These are phyloP conservation scores for Dissophora ornata DNA, from an alignment of 192 early-diverging fungal genomes.

Conservation along the genomic window DNA sequence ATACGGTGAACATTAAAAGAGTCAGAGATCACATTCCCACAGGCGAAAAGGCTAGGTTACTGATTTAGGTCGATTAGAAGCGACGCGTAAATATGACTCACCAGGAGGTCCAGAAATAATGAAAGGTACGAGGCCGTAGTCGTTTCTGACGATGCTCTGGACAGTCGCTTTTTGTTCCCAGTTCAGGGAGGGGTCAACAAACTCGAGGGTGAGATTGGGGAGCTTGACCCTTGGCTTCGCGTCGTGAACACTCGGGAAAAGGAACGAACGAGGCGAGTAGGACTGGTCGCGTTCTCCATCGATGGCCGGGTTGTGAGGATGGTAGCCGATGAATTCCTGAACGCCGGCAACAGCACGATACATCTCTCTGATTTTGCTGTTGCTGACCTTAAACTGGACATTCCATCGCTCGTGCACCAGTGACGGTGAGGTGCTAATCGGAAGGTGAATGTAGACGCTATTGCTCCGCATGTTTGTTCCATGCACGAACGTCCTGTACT, in stretches of 20 bases:
- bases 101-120: slow-evolving; percentile 52
- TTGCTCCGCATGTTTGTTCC: slow-evolving; percentile 49
- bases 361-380: slow-evolving; percentile 42
- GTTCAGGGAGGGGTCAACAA: slow-evolving; percentile 42
- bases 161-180: slow-evolving; percentile 52
- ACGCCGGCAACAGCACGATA: slow-evolving; percentile 47
- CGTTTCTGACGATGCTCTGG: slow-evolving; percentile 47
- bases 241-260: slow-evolving; percentile 49
- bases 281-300: slow-evolving; percentile 26
- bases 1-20: background rate
- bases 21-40: background rate
- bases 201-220: slow-evolving; percentile 34
- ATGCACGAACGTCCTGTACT: slow-evolving; percentile 45
- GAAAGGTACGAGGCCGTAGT: slow-evolving; percentile 47
- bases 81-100: slow-evolving; percentile 11
- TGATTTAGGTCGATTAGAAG: no score
- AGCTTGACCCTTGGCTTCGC: slow-evolving; percentile 23
- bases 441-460: slow-evolving; percentile 46
- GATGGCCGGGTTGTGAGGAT: slow-evolving; percentile 31
- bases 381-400: slow-evolving; percentile 46
- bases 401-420: slow-evolving; percentile 45
- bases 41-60: no score
- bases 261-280: slow-evolving; percentile 39
- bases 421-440: slow-evolving; percentile 40
- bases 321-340: slow-evolving; percentile 53